Conservation (phyloP, 495 filamentous ascomycete species). For the Margaritispora aquatica region DNA sequence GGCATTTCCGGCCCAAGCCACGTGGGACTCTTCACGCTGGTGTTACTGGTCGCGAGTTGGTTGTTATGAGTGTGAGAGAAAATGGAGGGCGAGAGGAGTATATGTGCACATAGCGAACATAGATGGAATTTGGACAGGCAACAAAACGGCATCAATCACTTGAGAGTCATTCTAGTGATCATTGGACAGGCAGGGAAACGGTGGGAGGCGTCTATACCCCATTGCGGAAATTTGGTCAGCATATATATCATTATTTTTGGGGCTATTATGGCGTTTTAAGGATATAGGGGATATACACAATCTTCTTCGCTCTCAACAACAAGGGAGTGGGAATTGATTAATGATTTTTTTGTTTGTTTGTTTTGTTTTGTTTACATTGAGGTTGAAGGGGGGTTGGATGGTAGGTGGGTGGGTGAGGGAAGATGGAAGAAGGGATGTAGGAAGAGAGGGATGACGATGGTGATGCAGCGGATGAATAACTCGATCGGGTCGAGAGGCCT, state of each 20-base stretch:
- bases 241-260: not conserved
- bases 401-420: not conserved
- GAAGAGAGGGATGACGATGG: not conserved
- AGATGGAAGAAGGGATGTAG: not conserved
- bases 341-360: not conserved
- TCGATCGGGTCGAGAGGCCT: not conserved
- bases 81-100: too few relatives aligned
- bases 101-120: not conserved
- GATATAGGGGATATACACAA: not conserved
- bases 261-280: not conserved
- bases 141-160: constrained; percentile 2
- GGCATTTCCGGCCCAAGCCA: not conserved
- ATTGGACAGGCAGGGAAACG: not conserved
- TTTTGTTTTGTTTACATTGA: not conserved
- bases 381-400: not conserved
- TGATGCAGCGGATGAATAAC: not conserved
- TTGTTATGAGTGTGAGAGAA: constrained; percentile 3
- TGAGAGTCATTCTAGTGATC: too few relatives aligned
- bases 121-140: not conserved
- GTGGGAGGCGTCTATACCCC: constrained; percentile 4
- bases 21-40: constrained; percentile 7
- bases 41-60: constrained; percentile 11
- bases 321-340: constrained; percentile 19
- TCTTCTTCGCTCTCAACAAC: constrained; percentile 18
- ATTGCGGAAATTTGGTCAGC: not conserved